A percentile compares a stretch with the other conserved stretches of the same genome.
Conservation (phyloP, 495 filamentous ascomycete species). For the Letharia columbiana region DNA sequence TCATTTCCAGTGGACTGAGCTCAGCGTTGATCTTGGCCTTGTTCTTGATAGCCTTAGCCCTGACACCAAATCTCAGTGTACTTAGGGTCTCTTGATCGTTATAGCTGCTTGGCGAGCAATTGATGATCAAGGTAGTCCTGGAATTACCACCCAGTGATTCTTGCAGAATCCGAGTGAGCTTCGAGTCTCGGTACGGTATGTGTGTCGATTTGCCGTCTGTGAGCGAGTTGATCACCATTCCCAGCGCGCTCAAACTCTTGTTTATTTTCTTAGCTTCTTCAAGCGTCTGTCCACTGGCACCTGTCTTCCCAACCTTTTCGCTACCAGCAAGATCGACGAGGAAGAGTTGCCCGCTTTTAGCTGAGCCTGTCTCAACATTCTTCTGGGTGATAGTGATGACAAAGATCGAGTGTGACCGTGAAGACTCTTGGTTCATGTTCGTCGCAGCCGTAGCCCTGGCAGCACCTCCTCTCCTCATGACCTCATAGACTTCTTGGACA, state of each 20-base stretch:
- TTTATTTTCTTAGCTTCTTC: constrained; percentile 99
- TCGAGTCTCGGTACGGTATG: constrained; percentile 95
- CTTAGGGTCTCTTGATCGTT: constrained; percentile 94
- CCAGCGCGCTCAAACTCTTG: constrained; percentile 93
- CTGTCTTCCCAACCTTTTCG: constrained; percentile 98
- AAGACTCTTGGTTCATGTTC: constrained; percentile 99
- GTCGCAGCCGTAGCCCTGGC: constrained; percentile 93
- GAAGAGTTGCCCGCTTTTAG: constrained; percentile 93
- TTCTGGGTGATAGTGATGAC: constrained; percentile 96
- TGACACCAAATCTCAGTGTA: constrained; percentile 89
- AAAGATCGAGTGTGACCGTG: constrained; percentile 96
- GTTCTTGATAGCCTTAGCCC: constrained; percentile 98
- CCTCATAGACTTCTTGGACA: constrained; percentile 91
- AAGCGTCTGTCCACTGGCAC: constrained; percentile 91
- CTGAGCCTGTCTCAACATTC: constrained; percentile 92
- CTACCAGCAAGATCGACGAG: constrained; percentile 95
- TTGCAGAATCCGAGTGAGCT: constrained; percentile 93
- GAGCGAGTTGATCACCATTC: constrained; percentile 97
- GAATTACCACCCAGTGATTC: constrained; percentile 96
- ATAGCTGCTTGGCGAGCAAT: constrained; percentile 96
- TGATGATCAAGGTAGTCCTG: constrained; percentile 93
- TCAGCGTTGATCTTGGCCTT: constrained; percentile 99
- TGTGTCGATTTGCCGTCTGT: constrained; percentile 98
- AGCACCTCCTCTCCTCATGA: constrained; percentile 86
- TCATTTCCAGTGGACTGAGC: constrained; percentile 88